A percentile compares a stretch with the other conserved stretches of the same genome.
Conservation (phyloP, 805 yeast genomes). For the Maudiozyma barnettii region DNA sequence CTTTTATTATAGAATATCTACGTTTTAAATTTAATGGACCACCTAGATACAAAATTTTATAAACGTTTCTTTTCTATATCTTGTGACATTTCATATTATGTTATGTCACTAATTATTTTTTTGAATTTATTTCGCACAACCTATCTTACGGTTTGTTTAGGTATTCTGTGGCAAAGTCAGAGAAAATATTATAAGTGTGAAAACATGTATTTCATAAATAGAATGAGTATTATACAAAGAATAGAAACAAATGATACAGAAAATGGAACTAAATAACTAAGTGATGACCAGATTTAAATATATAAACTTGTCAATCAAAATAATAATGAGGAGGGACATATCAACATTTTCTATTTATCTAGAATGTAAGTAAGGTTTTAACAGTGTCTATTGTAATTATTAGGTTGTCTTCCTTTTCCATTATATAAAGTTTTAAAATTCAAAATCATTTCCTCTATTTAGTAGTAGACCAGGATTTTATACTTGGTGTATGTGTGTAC, state of each 20-base stretch:
- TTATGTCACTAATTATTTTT: too few species aligned
- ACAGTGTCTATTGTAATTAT: not conserved
- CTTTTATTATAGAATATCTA: too few species aligned
- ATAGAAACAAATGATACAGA: not conserved
- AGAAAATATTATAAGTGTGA: not conserved
- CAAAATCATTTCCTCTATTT: constrained; percentile 11
- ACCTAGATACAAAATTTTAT: too few species aligned
- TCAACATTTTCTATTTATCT: not conserved
- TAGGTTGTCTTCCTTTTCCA: not conserved
- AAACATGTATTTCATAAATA: constrained; percentile 1
- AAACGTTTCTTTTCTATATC: too few species aligned
- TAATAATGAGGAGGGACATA: not conserved
- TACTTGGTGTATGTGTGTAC: constrained; percentile 43
- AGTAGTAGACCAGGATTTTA: constrained; percentile 48
- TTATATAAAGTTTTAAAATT: not conserved
- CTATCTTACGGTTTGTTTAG: too few species aligned
- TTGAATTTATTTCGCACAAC: too few species aligned
- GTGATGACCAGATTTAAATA: not conserved
- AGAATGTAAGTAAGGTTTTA: not conserved
- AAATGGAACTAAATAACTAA: not conserved
- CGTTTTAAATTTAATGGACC: too few species aligned
- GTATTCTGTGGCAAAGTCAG: too few species aligned
- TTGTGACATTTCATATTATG: too few species aligned
- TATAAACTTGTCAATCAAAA: not conserved
- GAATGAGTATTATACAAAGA: constrained; percentile 1